Conservation (phyloP, 208 protist species). For the Naegleria lovaniensis region DNA sequence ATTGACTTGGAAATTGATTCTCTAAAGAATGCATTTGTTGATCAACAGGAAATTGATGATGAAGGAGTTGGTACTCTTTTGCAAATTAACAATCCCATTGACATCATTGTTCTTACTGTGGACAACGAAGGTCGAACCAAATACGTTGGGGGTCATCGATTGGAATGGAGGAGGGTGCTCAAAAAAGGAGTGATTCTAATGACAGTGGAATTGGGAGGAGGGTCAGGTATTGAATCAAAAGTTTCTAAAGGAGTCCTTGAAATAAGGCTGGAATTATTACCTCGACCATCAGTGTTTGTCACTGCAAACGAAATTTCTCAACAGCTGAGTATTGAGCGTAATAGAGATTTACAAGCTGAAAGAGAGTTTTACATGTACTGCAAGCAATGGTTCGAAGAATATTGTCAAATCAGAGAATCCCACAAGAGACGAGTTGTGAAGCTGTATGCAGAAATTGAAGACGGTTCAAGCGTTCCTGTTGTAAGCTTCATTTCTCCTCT, state of each 20-base stretch:
- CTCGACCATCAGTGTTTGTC: conserved; percentile 48
- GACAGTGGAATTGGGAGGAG: conserved; percentile 76
- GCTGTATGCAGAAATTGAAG: conserved; percentile 68
- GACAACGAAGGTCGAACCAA: conserved; percentile 53
- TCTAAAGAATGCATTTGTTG: conserved; percentile 14
- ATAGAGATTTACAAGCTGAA: conserved; percentile 71
- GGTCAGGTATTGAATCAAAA: conserved; percentile 51
- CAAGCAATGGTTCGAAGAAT: conserved; percentile 77
- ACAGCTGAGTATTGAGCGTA: conserved; percentile 64
- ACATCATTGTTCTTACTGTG: conserved; percentile 69
- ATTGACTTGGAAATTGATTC: conserved; percentile 64
- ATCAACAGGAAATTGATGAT: conserved; percentile 28
- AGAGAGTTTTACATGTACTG: conserved; percentile 82
- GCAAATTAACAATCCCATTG: conserved; percentile 65
- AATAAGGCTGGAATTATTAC: conserved; percentile 71
- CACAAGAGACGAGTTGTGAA: conserved; percentile 70
- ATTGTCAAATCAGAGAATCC: conserved; percentile 52
- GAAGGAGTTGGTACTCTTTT: conserved; percentile 51
- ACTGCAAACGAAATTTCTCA: conserved; percentile 64
- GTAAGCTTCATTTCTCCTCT: conserved; percentile 73
- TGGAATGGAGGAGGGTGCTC: conserved; percentile 79
- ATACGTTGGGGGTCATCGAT: conserved; percentile 70
- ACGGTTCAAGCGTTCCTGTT: conserved; percentile 61
- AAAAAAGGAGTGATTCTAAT: conserved; percentile 70
- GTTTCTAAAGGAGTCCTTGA: conserved; percentile 78